These are phyloP conservation scores for Sugiyamaella sp. DNA, from an alignment of 1,139 yeast genomes.

Conservation along the genomic window DNA sequence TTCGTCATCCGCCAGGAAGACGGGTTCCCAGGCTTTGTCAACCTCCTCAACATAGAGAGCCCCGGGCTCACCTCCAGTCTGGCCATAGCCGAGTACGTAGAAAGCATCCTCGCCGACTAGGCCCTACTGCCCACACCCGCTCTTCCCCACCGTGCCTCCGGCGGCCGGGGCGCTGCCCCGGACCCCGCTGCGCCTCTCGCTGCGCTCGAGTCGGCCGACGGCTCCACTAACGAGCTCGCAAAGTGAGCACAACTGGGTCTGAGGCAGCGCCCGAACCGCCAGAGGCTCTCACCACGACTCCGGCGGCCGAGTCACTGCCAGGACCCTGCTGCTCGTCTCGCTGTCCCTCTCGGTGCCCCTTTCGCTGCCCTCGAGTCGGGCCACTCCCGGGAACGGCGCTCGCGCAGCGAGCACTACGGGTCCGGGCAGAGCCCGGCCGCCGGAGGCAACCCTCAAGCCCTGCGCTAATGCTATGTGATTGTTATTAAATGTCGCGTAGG, in stretches of 20 bases:
- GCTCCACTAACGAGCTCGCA: background rate
- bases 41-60: slow-evolving; percentile 81
- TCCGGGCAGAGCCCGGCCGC: background rate
- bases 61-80: slow-evolving; percentile 84
- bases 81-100: slow-evolving; percentile 80
- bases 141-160: too few species aligned
- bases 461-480: background rate
- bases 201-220: slow-evolving; percentile 2
- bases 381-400: background rate
- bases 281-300: too few species aligned
- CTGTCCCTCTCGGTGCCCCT: too few species aligned
- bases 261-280: background rate
- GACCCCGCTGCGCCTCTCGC: slow-evolving; percentile 3
- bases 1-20: slow-evolving; percentile 67
- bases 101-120: slow-evolving; percentile 41
- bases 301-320: too few species aligned
- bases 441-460: slow-evolving; percentile 5
- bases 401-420: background rate
- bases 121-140: background rate
- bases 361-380: too few species aligned
- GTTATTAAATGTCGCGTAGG: background rate
- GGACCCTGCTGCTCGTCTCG: too few species aligned
- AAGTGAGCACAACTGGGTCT: too few species aligned
- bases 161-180: slow-evolving; percentile 7
- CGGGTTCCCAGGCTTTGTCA: slow-evolving; percentile 78